Evolutionary conservation across 2,329 filamentous ascomycete species (phyloP).

Genomic region (Nannizziopsis arthrosporioides): DNA sequence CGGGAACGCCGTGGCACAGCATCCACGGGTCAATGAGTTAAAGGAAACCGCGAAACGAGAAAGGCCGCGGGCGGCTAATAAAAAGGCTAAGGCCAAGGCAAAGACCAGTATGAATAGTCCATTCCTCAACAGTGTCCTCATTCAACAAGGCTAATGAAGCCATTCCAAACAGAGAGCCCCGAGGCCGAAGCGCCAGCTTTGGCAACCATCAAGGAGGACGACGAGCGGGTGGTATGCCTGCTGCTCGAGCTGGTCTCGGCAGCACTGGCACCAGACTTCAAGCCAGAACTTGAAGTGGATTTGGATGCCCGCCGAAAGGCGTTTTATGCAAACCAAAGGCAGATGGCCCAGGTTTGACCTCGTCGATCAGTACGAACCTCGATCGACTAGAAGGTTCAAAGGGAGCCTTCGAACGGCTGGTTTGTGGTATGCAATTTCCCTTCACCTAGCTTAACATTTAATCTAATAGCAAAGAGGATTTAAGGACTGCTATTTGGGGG

Average conservation of each 20-base stretch:
- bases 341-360: too few species aligned
- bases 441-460: too few species aligned
- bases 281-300: slow-evolving; percentile 14
- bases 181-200: slow-evolving; percentile 4
- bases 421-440: too few species aligned
- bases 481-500: too few species aligned
- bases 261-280: slow-evolving; percentile 17
- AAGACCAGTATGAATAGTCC: slow-evolving; percentile 1
- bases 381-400: too few species aligned
- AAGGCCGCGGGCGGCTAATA: slow-evolving; percentile 9
- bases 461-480: too few species aligned
- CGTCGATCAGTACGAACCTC: too few species aligned
- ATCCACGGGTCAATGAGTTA: slow-evolving; percentile 4
- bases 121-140: not conserved
- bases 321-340: slow-evolving; percentile 9
- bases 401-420: too few species aligned
- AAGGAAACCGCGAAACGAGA: slow-evolving; percentile 5
- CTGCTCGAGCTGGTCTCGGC: slow-evolving; percentile 17
- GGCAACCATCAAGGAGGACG: slow-evolving; percentile 11
- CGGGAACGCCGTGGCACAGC: slow-evolving; percentile 7
- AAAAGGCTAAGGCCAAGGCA: slow-evolving; percentile 9
- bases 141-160: not conserved
- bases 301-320: slow-evolving; percentile 10
- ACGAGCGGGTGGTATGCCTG: slow-evolving; percentile 14
- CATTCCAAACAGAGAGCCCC: not conserved